phyloP scores from a whole-genome alignment of 306 rosid species.

The Pterocarpus macrocarpus region DNA sequence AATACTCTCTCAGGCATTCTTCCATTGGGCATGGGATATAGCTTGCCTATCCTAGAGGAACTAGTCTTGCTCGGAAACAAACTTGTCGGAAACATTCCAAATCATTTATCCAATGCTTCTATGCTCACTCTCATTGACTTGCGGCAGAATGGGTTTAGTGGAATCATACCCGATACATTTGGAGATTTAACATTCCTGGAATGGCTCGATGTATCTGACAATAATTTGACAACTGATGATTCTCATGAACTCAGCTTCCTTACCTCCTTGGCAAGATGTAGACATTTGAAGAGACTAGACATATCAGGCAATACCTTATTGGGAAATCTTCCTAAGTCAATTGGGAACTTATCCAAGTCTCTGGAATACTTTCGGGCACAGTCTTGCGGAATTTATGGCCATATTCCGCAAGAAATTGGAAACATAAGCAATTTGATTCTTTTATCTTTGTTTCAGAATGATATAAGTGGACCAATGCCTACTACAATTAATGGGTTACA shows the following conservation, averaged over 20 bases:
- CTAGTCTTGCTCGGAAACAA: slow-evolving; percentile 8
- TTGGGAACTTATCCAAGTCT: slow-evolving; percentile 39
- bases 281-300: neutral
- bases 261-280: slow-evolving; percentile 25
- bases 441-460: slow-evolving; percentile 9
- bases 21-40: slow-evolving; percentile 31
- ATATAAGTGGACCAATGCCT: slow-evolving; percentile 47
- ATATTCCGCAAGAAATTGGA: slow-evolving; percentile 43
- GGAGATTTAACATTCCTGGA: too few relatives aligned
- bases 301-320: neutral
- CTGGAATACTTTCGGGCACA: neutral
- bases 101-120: too few relatives aligned
- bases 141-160: too few relatives aligned
- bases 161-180: too few relatives aligned
- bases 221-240: too few relatives aligned
- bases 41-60: slow-evolving; percentile 21
- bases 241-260: too few relatives aligned
- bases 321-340: slow-evolving; percentile 34
- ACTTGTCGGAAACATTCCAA: too few relatives aligned
- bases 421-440: slow-evolving; percentile 28
- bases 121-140: too few relatives aligned
- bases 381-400: neutral
- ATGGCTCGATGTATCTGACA: too few relatives aligned
- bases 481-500: slow-evolving; percentile 26
- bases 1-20: slow-evolving; percentile 40